Conservation (phyloP, 1,139 yeast genomes). For the Nakaseomyces glabratus region DNA sequence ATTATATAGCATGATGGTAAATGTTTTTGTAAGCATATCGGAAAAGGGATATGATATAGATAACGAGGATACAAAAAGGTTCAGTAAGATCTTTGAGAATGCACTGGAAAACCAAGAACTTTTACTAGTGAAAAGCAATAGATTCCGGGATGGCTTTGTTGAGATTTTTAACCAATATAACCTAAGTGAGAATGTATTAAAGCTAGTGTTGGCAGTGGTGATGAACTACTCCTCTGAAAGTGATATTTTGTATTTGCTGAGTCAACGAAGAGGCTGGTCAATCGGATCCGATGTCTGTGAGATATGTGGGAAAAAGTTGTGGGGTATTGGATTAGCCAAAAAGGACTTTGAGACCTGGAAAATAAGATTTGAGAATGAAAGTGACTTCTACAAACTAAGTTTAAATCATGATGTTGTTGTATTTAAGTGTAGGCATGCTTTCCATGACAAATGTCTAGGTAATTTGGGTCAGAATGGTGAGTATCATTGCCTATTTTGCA, state of each 20-base stretch:
- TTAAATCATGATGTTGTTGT: slow-evolving; percentile 32
- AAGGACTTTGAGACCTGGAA: slow-evolving; percentile 43
- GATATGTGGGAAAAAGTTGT: slow-evolving; percentile 57
- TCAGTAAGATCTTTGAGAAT: slow-evolving; percentile 20
- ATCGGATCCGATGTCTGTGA: slow-evolving; percentile 50
- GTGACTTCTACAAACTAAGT: slow-evolving; percentile 9
- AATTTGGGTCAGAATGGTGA: slow-evolving; percentile 35
- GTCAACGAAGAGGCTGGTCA: slow-evolving; percentile 47
- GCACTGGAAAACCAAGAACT: slow-evolving; percentile 24
- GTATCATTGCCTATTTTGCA: slow-evolving; percentile 21
- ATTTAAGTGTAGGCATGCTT: slow-evolving; percentile 56
- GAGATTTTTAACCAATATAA: slow-evolving; percentile 21
- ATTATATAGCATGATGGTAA: no score
- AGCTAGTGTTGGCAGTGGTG: slow-evolving; percentile 17
- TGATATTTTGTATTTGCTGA: slow-evolving; percentile 14
- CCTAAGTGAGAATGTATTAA: slow-evolving; percentile 21
- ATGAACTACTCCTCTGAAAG: slow-evolving; percentile 18
- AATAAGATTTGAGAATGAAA: slow-evolving; percentile 12
- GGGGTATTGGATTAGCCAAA: slow-evolving; percentile 50
- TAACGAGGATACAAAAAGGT: background rate
- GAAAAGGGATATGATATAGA: background rate
- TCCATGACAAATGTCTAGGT: slow-evolving; percentile 53
- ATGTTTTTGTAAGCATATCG: slow-evolving; percentile 2
- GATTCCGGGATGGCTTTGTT: slow-evolving; percentile 16
- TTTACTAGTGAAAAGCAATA: slow-evolving; percentile 18